Conservation (phyloP, 495 filamentous ascomycete species). For the Cercophora samala region DNA sequence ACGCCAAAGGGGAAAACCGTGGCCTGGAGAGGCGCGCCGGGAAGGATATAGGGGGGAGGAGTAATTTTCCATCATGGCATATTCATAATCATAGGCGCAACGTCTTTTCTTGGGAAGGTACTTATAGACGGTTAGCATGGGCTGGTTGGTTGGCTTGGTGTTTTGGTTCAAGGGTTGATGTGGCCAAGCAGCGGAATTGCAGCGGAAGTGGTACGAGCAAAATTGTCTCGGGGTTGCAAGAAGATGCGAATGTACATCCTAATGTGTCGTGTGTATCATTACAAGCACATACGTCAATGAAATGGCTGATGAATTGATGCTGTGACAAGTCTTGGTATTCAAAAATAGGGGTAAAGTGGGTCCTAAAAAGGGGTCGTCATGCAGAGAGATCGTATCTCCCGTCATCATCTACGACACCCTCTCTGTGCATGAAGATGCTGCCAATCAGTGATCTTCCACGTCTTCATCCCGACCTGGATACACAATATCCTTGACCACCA, state of each 20-base stretch:
- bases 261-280: not conserved
- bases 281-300: not conserved
- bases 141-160: not conserved
- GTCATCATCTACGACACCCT: too few relatives aligned
- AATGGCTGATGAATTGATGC: not conserved
- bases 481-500: slow-evolving; percentile 54
- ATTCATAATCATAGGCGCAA: not conserved
- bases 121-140: not conserved
- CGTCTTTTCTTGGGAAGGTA: not conserved
- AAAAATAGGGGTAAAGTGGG: not conserved
- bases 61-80: not conserved
- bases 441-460: slow-evolving; percentile 32
- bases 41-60: not conserved
- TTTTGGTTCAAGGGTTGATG: not conserved
- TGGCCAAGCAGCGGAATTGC: not conserved
- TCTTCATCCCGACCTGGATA: slow-evolving; percentile 65
- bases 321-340: not conserved
- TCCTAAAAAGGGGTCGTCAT: not conserved
- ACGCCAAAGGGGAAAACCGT: slow-evolving; percentile 2
- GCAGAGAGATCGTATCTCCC: too few relatives aligned
- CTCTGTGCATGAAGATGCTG: not conserved
- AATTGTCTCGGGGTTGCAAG: not conserved
- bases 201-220: not conserved
- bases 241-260: not conserved
- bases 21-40: slow-evolving; percentile 2